A percentile compares a stretch with the other conserved stretches of the same genome.
Conservation (phyloP, 2,329 filamentous ascomycete genomes). For the Paraphoma chrysanthemicola region DNA sequence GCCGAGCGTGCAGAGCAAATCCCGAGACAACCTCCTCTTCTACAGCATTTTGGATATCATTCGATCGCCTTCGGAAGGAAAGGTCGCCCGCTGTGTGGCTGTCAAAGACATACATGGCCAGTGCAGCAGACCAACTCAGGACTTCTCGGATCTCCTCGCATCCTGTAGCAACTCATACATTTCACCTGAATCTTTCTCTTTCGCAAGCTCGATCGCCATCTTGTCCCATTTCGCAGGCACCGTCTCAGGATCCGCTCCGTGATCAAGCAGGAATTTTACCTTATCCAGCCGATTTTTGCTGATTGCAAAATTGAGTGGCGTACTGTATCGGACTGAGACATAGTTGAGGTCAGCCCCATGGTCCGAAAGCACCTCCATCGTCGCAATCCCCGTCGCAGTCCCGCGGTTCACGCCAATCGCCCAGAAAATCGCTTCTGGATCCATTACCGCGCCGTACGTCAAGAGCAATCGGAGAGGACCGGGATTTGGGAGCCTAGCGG, state of each 20-base stretch:
- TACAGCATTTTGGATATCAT: no score
- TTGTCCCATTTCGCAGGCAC: background rate
- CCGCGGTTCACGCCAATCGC: background rate
- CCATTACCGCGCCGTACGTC: background rate
- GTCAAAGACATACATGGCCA: no score
- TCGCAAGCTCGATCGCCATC: background rate
- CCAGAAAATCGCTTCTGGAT: background rate
- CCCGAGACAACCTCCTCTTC: no score
- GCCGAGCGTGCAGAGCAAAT: no score
- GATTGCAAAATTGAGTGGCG: conserved; percentile 5
- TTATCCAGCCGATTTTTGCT: background rate
- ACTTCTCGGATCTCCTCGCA: background rate
- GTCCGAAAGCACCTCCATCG: conserved; percentile 4
- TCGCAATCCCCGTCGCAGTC: background rate
- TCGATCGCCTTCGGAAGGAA: no score
- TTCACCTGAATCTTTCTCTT: background rate
- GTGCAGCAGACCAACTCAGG: no score
- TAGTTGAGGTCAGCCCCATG: conserved; percentile 10
- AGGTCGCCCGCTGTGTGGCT: no score
- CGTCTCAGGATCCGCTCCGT: conserved; percentile 4
- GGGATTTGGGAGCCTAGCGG: background rate
- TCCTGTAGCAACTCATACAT: background rate
- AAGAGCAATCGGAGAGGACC: conserved; percentile 3
- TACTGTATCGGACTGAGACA: background rate
- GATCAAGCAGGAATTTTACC: conserved; percentile 3